Conservation (phyloP, 108 stramenopile species). For the Chaetoceros tenuissimus region DNA sequence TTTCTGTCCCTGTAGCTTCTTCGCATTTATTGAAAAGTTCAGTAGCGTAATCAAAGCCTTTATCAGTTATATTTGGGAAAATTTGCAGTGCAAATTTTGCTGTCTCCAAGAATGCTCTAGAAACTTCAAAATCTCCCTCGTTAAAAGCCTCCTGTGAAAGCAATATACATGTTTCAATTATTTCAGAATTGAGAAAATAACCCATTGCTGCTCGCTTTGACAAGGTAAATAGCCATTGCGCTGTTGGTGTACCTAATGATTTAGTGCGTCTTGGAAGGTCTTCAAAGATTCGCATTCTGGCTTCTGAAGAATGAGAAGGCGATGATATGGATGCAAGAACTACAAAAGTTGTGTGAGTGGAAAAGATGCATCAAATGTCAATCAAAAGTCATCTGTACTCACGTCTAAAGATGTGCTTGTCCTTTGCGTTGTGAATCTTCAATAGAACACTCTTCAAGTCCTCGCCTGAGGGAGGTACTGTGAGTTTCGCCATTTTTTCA, state of each 20-base stretch:
- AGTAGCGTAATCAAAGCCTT: slow-evolving; percentile 44
- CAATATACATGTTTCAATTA: slow-evolving; percentile 55
- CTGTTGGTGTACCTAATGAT: slow-evolving; percentile 34
- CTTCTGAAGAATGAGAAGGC: slow-evolving; percentile 45
- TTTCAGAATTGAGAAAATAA: slow-evolving; percentile 49
- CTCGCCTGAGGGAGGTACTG: slow-evolving; percentile 15
- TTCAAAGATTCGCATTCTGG: slow-evolving; percentile 63
- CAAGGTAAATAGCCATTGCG: slow-evolving; percentile 50
- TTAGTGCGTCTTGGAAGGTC: slow-evolving; percentile 76
- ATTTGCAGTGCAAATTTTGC: slow-evolving; percentile 35
- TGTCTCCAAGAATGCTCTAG: slow-evolving; percentile 40
- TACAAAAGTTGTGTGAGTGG: background rate
- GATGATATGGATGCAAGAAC: slow-evolving; percentile 59
- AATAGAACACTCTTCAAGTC: slow-evolving; percentile 43
- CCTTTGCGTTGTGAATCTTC: slow-evolving; percentile 58
- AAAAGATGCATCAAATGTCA: background rate
- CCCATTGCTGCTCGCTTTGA: slow-evolving; percentile 73
- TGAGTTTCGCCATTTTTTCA: slow-evolving; percentile 39
- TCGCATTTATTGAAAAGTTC: slow-evolving; percentile 49
- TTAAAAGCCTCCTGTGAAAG: slow-evolving; percentile 65
- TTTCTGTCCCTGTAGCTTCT: slow-evolving; percentile 7
- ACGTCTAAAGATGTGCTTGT: slow-evolving; percentile 71
- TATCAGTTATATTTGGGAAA: slow-evolving; percentile 46
- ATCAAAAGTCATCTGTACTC: background rate
- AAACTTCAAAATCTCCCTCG: slow-evolving; percentile 42